Evolutionary conservation across 2,329 filamentous ascomycete species (phyloP), one percentile per base, ranked within the genome.

Genomic region (Xylariaceae sp.): DNA sequence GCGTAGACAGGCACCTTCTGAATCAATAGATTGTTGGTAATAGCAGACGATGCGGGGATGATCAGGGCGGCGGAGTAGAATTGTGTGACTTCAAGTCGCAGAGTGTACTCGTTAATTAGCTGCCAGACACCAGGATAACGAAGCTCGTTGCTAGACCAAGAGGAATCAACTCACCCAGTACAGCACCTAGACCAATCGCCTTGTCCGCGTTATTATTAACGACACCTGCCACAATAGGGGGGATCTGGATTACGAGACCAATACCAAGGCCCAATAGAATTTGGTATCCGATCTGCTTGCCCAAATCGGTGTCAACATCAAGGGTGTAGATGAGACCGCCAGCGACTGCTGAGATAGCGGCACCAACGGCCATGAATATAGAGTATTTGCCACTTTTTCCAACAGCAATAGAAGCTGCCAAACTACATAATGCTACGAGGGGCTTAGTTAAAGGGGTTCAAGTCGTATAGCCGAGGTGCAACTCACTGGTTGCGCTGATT

Each of bases 281-380:
- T 62, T 78, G 76, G 58, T 75, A 78, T 5, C 77, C 74, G 50
- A 75, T 68, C 67, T 71, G 73, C 39, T 63, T 58, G 33, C 58
- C 54, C 19, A 66, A 37, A 2, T 47, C 29, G 4, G 71, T 76
- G 50, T 71, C 62, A 23, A 75, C 60, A 34, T 71, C 63, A 40
- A 79, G 71, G 0, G 75, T 76, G 4, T 74, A 75, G 52, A 79
- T 67, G 7, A 80, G 71, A 8, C 75, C 77, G 2, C 72, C 65
- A n/a, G 76, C 77, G 40, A 78, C 60, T 3, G 73, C 64, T 37
- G 72, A 56, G 29, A 77, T 40, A 9, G 63, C 59, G 33, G 69
- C 68, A 39, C 75, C 74, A 19, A 73, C 44, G 46, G 79, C 63
- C 62, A 77, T 70, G 45, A 78, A 71, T 1, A 76, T 77, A 17